Conservation (phyloP, 1,284 basidiomycete species). For the Lentinula novae-zelandiae region DNA sequence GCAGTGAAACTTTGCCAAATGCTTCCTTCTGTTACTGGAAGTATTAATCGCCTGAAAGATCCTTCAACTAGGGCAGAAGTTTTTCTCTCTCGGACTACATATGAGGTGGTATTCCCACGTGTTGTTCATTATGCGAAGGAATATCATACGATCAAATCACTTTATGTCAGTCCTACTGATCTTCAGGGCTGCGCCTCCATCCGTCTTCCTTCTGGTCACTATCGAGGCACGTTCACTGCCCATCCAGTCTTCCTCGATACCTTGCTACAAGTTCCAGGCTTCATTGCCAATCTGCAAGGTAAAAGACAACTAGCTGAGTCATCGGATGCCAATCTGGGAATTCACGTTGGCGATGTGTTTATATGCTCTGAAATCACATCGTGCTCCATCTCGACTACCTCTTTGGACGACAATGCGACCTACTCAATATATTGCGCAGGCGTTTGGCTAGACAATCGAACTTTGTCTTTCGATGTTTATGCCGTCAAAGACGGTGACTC, state of each 20-base stretch:
- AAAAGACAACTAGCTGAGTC: neutral
- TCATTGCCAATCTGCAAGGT: constrained; percentile 58
- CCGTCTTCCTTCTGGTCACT: constrained; percentile 32
- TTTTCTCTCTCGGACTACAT: constrained; percentile 54
- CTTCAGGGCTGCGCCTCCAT: constrained; percentile 52
- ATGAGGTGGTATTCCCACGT: constrained; percentile 64
- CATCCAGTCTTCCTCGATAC: constrained; percentile 65
- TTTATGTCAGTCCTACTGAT: constrained; percentile 46
- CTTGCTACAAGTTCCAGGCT: constrained; percentile 64
- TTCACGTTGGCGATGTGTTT: constrained; percentile 45
- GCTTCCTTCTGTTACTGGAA: constrained; percentile 32
- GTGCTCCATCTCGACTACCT: constrained; percentile 40
- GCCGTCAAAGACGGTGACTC: constrained; percentile 36
- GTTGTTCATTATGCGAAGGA: constrained; percentile 60
- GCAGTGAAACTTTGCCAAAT: constrained; percentile 35
- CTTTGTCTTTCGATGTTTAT: constrained; percentile 46
- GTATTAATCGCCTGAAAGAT: constrained; percentile 28
- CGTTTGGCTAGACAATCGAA: constrained; percentile 37
- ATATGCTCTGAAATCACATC: constrained; percentile 57
- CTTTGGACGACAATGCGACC: constrained; percentile 35
- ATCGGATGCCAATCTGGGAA: neutral
- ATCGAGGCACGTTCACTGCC: constrained; percentile 33
- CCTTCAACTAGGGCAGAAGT: constrained; percentile 34
- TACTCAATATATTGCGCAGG: constrained; percentile 54
- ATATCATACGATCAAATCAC: constrained; percentile 54